These are phyloP conservation scores for Glebionis coronaria DNA, from an alignment of 129 eudicot species.

Conservation along the genomic window DNA sequence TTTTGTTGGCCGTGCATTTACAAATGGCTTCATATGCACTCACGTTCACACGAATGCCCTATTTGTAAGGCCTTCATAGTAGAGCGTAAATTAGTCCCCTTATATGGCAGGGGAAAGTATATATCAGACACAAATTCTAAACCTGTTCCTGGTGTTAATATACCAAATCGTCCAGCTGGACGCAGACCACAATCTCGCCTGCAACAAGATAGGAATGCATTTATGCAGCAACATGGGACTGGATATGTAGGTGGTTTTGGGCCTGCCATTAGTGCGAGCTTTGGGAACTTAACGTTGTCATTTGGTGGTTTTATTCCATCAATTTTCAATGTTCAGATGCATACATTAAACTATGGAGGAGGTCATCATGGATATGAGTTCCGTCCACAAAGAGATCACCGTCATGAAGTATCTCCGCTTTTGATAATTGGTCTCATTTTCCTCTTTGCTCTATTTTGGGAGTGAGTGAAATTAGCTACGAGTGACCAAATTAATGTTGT, in stretches of 20 bases:
- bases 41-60: conserved; percentile 63
- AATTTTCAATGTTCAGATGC: conserved; percentile 56
- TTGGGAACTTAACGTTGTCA: conserved; percentile 64
- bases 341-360: conserved; percentile 52
- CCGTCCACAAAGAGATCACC: conserved; percentile 36
- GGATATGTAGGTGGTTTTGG: conserved; percentile 66
- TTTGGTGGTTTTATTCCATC: conserved; percentile 77
- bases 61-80: conserved; percentile 70
- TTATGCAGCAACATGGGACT: conserved; percentile 38
- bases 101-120: conserved; percentile 66
- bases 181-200: conserved; percentile 65
- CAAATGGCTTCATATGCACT: conserved; percentile 69
- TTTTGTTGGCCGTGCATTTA: conserved; percentile 88
- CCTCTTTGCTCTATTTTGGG: conserved; percentile 51
- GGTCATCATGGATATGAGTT: conserved; percentile 34
- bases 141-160: conserved; percentile 41
- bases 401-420: conserved; percentile 50
- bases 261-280: conserved; percentile 51
- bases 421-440: conserved; percentile 51
- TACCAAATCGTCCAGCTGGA: conserved; percentile 72
- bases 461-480: conserved; percentile 30
- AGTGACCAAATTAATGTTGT: conserved; percentile 8
- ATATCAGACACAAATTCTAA: conserved; percentile 58
- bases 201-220: conserved; percentile 42
- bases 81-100: conserved; percentile 63